phyloP scores from a whole-genome alignment of 257 asterid genomes.

The Solanum verrucosum region DNA sequence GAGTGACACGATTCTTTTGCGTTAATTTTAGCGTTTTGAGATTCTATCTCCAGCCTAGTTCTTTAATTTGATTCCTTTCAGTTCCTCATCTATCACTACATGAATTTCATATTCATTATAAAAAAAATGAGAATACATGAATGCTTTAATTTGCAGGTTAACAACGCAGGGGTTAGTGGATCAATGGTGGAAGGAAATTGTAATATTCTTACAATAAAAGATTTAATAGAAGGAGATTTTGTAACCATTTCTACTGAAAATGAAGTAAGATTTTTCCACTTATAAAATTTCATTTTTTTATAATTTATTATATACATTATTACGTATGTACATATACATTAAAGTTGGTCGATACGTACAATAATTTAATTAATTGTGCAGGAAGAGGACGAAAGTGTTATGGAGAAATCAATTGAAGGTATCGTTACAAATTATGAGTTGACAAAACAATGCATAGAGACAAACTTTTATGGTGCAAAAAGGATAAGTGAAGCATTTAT shows the following conservation, averaged over 20 bases:
- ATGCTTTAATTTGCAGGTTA: slow-evolving; percentile 25
- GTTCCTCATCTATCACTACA: too few relatives aligned
- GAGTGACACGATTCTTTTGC: too few relatives aligned
- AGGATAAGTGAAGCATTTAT: slow-evolving; percentile 37
- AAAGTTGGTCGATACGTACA: neutral
- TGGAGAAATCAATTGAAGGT: slow-evolving; percentile 14
- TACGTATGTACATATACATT: too few relatives aligned
- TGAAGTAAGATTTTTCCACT: neutral
- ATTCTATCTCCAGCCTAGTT: too few relatives aligned
- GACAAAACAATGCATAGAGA: slow-evolving; percentile 28
- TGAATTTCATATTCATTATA: too few relatives aligned
- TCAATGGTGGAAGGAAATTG: slow-evolving; percentile 11
- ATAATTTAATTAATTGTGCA: neutral
- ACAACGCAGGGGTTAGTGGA: slow-evolving; percentile 57
- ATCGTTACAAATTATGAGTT: slow-evolving; percentile 16
- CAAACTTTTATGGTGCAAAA: slow-evolving; percentile 54
- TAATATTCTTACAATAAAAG: neutral
- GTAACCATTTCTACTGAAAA: neutral
- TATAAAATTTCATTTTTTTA: too few relatives aligned
- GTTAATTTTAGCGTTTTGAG: too few relatives aligned
- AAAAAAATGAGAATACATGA: too few relatives aligned
- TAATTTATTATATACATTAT: too few relatives aligned
- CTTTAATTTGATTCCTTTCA: too few relatives aligned
- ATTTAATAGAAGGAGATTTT: neutral
- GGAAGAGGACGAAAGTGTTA: slow-evolving; percentile 3